Percentiles rank a stretch among this genome's conserved stretches.
Conservation (phyloP, 2,329 filamentous ascomycete genomes). For the Fusarium vanettenii region DNA sequence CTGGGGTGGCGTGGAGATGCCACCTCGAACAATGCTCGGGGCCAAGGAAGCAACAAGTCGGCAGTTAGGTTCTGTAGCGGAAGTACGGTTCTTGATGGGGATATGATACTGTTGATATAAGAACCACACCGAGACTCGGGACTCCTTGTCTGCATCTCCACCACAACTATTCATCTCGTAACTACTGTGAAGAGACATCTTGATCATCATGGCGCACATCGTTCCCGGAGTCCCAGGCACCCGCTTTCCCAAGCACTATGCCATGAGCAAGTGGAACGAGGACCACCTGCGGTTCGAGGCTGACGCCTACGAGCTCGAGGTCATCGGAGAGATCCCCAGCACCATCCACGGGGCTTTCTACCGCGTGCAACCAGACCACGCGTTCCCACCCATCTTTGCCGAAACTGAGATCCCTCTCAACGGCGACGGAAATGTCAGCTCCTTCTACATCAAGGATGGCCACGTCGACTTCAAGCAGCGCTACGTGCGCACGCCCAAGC, state of each 20-base stretch:
- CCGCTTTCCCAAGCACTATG: conserved; percentile 13
- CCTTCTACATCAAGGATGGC: conserved; percentile 13
- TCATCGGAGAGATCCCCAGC: conserved; percentile 9
- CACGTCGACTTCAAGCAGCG: conserved; percentile 21
- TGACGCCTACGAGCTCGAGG: conserved; percentile 17
- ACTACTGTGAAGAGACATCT: background rate
- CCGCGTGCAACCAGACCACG: conserved; percentile 12
- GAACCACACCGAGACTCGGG: background rate
- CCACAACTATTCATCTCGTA: background rate
- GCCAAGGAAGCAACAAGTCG: background rate
- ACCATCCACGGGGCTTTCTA: conserved; percentile 15
- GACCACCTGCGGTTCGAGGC: conserved; percentile 14
- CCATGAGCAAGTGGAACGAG: conserved; percentile 20
- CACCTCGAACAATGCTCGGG: background rate
- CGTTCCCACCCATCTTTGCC: conserved; percentile 14
- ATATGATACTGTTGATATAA: background rate
- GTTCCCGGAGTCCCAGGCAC: conserved; percentile 13
- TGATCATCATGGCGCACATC: background rate
- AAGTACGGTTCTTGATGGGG: background rate
- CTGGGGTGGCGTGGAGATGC: background rate
- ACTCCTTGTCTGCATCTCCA: background rate
- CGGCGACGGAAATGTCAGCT: conserved; percentile 13
- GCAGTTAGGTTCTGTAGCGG: background rate
- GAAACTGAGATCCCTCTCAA: conserved; percentile 18
- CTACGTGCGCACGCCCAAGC: conserved; percentile 15